A percentile compares a stretch with the other conserved stretches of the same genome.
phyloP scores from a whole-genome alignment of 1,284 basidiomycete genomes.

The Heterobasidion annosum region DNA sequence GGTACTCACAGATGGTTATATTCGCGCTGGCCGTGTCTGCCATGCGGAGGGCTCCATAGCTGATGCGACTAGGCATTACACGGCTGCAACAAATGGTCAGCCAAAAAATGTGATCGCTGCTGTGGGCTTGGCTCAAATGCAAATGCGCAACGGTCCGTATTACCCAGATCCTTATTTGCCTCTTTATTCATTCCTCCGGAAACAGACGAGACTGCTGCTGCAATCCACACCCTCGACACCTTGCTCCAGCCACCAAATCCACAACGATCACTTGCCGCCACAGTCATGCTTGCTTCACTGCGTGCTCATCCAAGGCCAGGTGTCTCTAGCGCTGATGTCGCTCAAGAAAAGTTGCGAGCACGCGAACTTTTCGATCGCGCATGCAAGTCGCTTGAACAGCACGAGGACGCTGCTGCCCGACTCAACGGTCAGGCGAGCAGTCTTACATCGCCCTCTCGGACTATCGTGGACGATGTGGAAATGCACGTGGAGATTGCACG shows the following conservation, averaged over 20 bases:
- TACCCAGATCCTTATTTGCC: not conserved
- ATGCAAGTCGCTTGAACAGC: conserved; percentile 50
- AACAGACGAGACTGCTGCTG: conserved; percentile 68
- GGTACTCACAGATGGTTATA: conserved; percentile 69
- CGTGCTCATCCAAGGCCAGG: conserved; percentile 74
- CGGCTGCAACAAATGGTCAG: conserved; percentile 65
- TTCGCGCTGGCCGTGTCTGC: conserved; percentile 70
- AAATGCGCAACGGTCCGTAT: conserved; percentile 65
- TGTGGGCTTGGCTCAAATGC: conserved; percentile 81
- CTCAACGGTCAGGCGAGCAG: conserved; percentile 18
- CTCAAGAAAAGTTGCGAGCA: conserved; percentile 65
- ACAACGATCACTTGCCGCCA: conserved; percentile 70
- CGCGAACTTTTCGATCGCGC: conserved; percentile 78
- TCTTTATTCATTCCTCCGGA: not conserved
- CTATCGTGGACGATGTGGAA: conserved; percentile 68
- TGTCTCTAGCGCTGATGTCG: conserved; percentile 63
- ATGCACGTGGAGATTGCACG: conserved; percentile 83
- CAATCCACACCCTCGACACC: conserved; percentile 82
- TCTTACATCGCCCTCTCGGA: conserved; percentile 33
- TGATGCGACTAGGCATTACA: conserved; percentile 69
- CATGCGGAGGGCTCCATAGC: conserved; percentile 56
- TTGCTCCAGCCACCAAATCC: conserved; percentile 59
- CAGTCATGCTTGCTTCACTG: conserved; percentile 83
- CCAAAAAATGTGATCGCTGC: conserved; percentile 72
- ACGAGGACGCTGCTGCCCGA: conserved; percentile 35